A percentile compares a stretch with the other conserved stretches of the same genome.
Conservation (phyloP, 169 alveolate species). For the Plasmodium adleri region DNA sequence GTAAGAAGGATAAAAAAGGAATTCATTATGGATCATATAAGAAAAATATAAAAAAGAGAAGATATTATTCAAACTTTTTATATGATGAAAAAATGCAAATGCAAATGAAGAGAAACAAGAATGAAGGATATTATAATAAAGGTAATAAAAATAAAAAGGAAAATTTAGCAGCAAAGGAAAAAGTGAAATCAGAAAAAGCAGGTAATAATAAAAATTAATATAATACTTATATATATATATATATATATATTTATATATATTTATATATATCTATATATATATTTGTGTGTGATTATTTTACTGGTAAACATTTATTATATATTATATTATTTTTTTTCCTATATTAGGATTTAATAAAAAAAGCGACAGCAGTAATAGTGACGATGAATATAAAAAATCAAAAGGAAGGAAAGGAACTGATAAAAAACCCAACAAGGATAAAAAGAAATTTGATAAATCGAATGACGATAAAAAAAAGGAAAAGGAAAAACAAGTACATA, state of each 20-base stretch:
- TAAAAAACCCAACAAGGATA: constrained; percentile 6
- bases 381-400: constrained; percentile 16
- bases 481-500: neutral
- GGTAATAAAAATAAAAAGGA: constrained; percentile 20
- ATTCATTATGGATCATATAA: constrained; percentile 56
- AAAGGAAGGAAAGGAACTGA: constrained; percentile 6
- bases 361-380: constrained; percentile 23
- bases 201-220: constrained; percentile 14
- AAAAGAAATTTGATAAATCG: constrained; percentile 1
- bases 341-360: constrained; percentile 1
- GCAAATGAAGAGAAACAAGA: constrained; percentile 59
- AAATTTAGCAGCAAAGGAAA: neutral
- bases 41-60: constrained; percentile 54
- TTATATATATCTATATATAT: neutral
- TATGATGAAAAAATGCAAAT: constrained; percentile 26
- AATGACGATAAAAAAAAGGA: neutral
- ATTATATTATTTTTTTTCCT: neutral
- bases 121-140: constrained; percentile 28
- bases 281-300: neutral
- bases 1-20: constrained; percentile 51
- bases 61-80: constrained; percentile 36
- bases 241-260: neutral
- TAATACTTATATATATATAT: neutral
- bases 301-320: neutral
- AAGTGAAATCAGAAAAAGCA: neutral